Conservation (phyloP, 2,329 filamentous ascomycete genomes). For the Coniochaeta sp. region DNA sequence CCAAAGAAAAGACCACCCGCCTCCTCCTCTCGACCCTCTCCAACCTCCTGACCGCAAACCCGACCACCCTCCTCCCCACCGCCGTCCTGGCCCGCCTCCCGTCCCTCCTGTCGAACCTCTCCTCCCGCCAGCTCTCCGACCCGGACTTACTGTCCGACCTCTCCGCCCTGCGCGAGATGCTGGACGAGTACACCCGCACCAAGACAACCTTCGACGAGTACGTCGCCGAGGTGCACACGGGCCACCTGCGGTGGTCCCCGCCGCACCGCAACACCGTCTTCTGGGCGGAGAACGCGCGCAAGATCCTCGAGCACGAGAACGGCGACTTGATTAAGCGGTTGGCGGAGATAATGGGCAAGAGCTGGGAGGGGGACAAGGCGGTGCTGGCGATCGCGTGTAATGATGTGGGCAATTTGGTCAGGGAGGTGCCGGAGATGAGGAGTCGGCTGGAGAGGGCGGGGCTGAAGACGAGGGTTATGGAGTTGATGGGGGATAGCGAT, state of each 20-base stretch:
- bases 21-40: slow-evolving; percentile 82
- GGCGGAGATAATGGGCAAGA: slow-evolving; percentile 71
- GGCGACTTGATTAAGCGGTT: slow-evolving; percentile 73
- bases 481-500: slow-evolving; percentile 83
- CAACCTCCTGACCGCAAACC: slow-evolving; percentile 70
- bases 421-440: slow-evolving; percentile 81
- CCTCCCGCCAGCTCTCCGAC: slow-evolving; percentile 56
- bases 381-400: slow-evolving; percentile 91
- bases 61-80: slow-evolving; percentile 69
- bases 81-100: slow-evolving; percentile 82
- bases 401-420: slow-evolving; percentile 81
- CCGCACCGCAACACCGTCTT: slow-evolving; percentile 82
- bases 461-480: slow-evolving; percentile 83
- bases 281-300: slow-evolving; percentile 85
- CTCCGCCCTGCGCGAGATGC: slow-evolving; percentile 51
- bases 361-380: slow-evolving; percentile 75
- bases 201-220: slow-evolving; percentile 84
- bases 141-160: slow-evolving; percentile 58
- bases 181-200: slow-evolving; percentile 59
- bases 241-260: slow-evolving; percentile 87
- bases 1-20: slow-evolving; percentile 96
- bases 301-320: slow-evolving; percentile 77
- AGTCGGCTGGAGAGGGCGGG: slow-evolving; percentile 74
- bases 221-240: slow-evolving; percentile 75
- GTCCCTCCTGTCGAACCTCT: slow-evolving; percentile 55